Percentiles rank a stretch among this genome's conserved stretches.
These are phyloP conservation scores for Plasmodium reichenowi DNA, from an alignment of 169 alveolate genomes.

Conservation along the genomic window DNA sequence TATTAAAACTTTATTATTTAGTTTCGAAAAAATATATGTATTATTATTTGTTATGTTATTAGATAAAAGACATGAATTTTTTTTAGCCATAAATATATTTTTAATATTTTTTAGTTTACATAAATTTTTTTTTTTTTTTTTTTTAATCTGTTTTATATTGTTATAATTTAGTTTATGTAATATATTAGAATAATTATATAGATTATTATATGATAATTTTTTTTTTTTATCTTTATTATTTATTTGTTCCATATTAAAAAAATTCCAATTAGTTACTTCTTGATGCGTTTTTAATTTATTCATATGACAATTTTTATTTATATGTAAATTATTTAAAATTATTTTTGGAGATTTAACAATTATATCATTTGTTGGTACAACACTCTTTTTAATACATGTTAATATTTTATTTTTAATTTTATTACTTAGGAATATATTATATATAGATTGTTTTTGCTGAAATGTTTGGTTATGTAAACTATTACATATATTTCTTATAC, in stretches of 20 bases:
- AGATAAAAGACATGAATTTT: conserved; percentile 2
- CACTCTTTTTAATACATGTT: conserved; percentile 20
- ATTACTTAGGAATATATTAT: conserved; percentile 20
- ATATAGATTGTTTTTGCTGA: conserved; percentile 17
- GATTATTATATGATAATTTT: too few species aligned
- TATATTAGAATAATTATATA: too few species aligned
- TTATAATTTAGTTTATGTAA: neutral
- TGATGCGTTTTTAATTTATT: too few species aligned
- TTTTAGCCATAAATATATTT: neutral
- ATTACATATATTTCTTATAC: conserved; percentile 41
- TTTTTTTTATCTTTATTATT: too few species aligned
- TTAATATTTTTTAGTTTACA: neutral
- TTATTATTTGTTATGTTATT: conserved; percentile 13
- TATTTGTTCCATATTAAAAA: too few species aligned
- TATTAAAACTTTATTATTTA: neutral
- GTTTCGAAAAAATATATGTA: neutral
- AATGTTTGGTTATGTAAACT: conserved; percentile 24
- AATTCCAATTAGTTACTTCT: too few species aligned
- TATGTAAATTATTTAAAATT: too few species aligned
- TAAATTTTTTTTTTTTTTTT: neutral
- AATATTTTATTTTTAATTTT: conserved; percentile 48
- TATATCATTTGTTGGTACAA: too few species aligned
- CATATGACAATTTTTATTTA: too few species aligned
- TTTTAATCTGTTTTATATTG: neutral
- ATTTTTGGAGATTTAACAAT: too few species aligned